These are phyloP conservation scores for Byssothecium circinans DNA, from an alignment of 2,329 filamentous ascomycete genomes.

Conservation along the genomic window DNA sequence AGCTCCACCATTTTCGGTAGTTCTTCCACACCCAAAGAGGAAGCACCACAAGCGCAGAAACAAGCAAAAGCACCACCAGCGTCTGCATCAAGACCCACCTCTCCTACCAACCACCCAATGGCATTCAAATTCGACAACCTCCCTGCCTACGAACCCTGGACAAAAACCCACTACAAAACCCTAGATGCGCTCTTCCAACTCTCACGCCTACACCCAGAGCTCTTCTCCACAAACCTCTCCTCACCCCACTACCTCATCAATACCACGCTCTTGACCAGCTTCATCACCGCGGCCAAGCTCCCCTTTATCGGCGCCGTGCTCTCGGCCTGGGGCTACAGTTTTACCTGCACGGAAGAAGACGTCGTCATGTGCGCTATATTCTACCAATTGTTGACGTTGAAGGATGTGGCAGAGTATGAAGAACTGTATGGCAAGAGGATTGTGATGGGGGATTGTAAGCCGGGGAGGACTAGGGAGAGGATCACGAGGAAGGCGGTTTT, in stretches of 20 bases:
- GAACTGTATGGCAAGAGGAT: slow-evolving; percentile 24
- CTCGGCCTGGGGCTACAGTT: slow-evolving; percentile 40
- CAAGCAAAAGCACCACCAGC: neutral
- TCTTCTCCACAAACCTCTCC: slow-evolving; percentile 33
- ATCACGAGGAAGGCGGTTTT: slow-evolving; percentile 33
- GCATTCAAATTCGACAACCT: slow-evolving; percentile 28
- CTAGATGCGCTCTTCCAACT: slow-evolving; percentile 41
- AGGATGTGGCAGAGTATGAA: slow-evolving; percentile 31
- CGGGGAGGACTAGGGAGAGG: slow-evolving; percentile 20
- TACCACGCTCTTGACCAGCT: slow-evolving; percentile 27
- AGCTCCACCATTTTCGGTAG: slow-evolving; percentile 18
- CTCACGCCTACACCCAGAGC: slow-evolving; percentile 33
- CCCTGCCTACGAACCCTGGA: slow-evolving; percentile 43
- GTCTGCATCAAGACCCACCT: neutral
- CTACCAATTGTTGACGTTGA: slow-evolving; percentile 33
- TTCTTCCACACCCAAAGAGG: slow-evolving; percentile 1
- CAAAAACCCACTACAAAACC: slow-evolving; percentile 44
- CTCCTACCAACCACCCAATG: slow-evolving; percentile 29
- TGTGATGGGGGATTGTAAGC: slow-evolving; percentile 31
- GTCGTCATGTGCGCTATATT: slow-evolving; percentile 41
- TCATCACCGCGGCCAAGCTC: slow-evolving; percentile 22
- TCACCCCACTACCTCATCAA: slow-evolving; percentile 28
- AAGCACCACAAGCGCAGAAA: neutral
- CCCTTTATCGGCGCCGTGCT: slow-evolving; percentile 33
- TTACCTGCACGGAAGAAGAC: slow-evolving; percentile 33